Percentiles rank a stretch among this genome's conserved stretches.
Conservation (phyloP, 768 basidiomycete genomes). For the Mycena capillaripes region DNA sequence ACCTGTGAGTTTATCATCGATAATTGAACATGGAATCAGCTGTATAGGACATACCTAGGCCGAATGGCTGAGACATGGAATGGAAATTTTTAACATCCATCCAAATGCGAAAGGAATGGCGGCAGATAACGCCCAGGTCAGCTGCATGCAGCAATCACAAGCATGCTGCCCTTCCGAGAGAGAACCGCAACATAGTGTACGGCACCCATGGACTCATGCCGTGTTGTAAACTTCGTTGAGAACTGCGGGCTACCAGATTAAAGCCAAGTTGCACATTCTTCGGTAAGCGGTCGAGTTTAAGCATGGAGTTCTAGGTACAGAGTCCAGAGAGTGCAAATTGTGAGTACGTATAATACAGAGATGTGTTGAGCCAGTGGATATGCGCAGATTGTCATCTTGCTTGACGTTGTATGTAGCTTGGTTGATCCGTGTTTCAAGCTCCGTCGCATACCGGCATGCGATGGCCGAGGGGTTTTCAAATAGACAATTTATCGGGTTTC, state of each 20-base stretch:
- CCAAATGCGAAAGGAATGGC: conserved; percentile 16
- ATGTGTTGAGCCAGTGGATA: neutral
- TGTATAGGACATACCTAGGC: conserved; percentile 33
- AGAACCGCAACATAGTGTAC: neutral
- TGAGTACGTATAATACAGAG: no score
- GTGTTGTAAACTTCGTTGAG: no score
- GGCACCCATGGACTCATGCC: neutral
- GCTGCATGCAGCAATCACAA: conserved; percentile 26
- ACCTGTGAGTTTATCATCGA: neutral
- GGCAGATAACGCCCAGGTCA: conserved; percentile 15
- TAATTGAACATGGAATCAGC: neutral
- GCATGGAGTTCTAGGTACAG: no score
- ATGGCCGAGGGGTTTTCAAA: no score
- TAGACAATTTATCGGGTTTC: no score
- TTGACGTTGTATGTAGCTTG: no score
- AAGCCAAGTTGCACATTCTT: no score
- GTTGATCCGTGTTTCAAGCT: neutral
- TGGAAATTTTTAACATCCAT: neutral
- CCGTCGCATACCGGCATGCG: conserved; percentile 11
- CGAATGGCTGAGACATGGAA: no score
- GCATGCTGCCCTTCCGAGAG: conserved; percentile 2
- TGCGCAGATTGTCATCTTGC: neutral
- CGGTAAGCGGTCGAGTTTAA: no score
- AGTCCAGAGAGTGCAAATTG: no score
- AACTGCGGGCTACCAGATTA: no score